Percentiles rank a stretch among this genome's conserved stretches.
Evolutionary conservation across 495 filamentous ascomycete species (phyloP).

Genomic region (Lophiotrema nucula): DNA sequence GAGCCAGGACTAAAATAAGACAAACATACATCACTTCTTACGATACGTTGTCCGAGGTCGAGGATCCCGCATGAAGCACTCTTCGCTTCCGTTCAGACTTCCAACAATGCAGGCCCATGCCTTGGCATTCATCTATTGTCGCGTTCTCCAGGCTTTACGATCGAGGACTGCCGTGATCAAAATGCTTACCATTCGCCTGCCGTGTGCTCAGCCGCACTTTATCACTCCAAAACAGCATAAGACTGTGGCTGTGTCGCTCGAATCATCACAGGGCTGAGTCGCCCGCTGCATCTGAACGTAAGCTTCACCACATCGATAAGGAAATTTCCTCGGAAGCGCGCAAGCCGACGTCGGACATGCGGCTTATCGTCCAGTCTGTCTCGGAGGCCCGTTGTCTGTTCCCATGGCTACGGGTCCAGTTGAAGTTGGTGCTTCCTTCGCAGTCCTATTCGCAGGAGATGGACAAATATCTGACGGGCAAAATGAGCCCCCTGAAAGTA

Average conservation of each 20-base stretch:
- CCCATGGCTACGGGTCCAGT: not conserved
- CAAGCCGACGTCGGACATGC: not conserved
- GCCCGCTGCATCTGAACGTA: not conserved
- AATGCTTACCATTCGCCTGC: conserved; percentile 7
- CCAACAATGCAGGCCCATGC: too few relatives aligned
- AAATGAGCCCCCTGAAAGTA: not conserved
- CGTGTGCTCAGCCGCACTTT: conserved; percentile 19
- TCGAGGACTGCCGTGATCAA: not conserved
- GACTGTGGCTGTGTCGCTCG: conserved; percentile 8
- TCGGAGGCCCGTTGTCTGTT: too few relatives aligned
- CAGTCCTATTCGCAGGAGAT: not conserved
- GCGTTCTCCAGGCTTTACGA: too few relatives aligned
- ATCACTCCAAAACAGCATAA: not conserved
- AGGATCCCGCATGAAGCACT: too few relatives aligned
- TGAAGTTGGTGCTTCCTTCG: not conserved
- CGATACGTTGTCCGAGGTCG: not conserved
- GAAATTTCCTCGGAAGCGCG: not conserved
- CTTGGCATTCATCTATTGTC: too few relatives aligned
- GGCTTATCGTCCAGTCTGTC: too few relatives aligned
- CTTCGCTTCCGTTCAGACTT: too few relatives aligned
- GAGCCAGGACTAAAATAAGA: conserved; percentile 34
- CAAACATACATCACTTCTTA: conserved; percentile 27
- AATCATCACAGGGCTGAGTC: not conserved
- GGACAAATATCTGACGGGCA: not conserved
- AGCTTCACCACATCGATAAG: not conserved